Evolutionary conservation across 257 asterid genomes (phyloP).

Genomic region (Echites panduratus): DNA sequence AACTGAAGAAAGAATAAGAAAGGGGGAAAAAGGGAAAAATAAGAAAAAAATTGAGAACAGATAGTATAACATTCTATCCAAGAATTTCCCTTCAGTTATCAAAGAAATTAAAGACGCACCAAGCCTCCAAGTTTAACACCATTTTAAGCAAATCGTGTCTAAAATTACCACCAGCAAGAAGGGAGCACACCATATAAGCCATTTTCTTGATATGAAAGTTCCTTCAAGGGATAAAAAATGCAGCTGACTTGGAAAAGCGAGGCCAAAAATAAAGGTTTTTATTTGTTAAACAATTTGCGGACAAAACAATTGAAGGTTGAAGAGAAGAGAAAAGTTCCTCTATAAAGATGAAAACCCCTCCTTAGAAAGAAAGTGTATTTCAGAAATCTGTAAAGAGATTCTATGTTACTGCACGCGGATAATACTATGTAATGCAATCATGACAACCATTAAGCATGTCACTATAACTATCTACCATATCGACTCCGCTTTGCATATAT

Average conservation of each 20-base stretch:
- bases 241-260: background rate
- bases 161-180: background rate
- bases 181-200: background rate
- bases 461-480: slow-evolving; percentile 19
- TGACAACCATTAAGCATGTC: background rate
- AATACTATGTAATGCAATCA: no score
- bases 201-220: background rate
- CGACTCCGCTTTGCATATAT: slow-evolving; percentile 49
- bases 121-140: no score
- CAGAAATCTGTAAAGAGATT: background rate
- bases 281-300: background rate
- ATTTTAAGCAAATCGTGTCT: background rate
- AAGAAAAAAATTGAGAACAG: no score
- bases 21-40: no score
- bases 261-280: background rate
- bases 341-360: background rate
- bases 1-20: no score
- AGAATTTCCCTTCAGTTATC: no score
- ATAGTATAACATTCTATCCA: no score
- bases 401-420: background rate
- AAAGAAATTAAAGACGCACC: no score
- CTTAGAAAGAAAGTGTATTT: background rate
- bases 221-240: background rate
- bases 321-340: no score
- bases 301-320: no score